Evolutionary conservation across 306 rosid genomes (phyloP).

Genomic region (Sicyos baderoa): DNA sequence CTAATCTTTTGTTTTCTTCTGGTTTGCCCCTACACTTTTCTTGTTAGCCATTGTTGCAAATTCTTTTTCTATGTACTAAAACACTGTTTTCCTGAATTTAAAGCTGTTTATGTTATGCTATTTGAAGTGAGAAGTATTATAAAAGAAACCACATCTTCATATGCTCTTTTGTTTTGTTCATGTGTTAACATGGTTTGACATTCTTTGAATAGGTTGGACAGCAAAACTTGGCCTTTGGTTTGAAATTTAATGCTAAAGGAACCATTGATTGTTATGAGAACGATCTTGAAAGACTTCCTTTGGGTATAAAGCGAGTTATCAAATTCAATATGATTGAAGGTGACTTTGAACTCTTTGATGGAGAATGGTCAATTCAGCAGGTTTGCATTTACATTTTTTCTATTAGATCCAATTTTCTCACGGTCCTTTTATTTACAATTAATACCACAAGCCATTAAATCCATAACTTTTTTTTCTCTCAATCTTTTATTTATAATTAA

Average conservation of each 20-base stretch:
- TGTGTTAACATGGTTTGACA: slow-evolving; percentile 16
- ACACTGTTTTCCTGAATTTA: not conserved
- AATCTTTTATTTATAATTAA: not conserved
- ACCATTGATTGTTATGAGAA: slow-evolving; percentile 78
- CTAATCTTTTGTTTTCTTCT: too few species aligned
- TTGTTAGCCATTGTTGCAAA: not conserved
- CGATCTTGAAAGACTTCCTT: slow-evolving; percentile 47
- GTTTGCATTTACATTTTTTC: slow-evolving; percentile 20
- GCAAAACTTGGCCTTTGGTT: slow-evolving; percentile 75
- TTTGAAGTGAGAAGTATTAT: not conserved
- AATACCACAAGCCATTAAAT: not conserved
- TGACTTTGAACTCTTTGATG: slow-evolving; percentile 75
- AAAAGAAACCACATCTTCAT: not conserved
- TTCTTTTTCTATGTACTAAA: not conserved
- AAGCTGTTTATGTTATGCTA: not conserved
- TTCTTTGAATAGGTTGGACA: slow-evolving; percentile 53
- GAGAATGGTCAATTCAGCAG: slow-evolving; percentile 84
- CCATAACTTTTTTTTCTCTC: not conserved
- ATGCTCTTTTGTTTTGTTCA: not conserved
- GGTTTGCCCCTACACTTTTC: too few species aligned
- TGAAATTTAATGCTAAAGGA: slow-evolving; percentile 80
- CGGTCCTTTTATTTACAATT: not conserved
- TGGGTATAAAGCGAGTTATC: slow-evolving; percentile 59
- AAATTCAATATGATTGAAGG: slow-evolving; percentile 85
- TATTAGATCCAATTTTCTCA: not conserved